Evolutionary conservation across 495 filamentous ascomycete genomes (phyloP).

Genomic region (Tuber brumale): DNA sequence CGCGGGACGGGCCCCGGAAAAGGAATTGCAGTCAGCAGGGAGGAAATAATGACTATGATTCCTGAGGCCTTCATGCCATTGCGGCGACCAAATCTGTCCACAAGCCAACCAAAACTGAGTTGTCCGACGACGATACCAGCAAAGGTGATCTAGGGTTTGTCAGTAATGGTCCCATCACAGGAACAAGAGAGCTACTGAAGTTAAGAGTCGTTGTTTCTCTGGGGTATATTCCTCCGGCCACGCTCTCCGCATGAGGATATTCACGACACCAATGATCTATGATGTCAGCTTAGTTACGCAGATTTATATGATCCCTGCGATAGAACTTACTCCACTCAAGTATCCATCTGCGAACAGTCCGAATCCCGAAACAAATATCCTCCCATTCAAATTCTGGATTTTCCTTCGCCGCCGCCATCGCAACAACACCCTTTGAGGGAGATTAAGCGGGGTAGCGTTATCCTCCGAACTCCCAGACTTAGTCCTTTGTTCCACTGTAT

Average conservation of each 20-base stretch:
- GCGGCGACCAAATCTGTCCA: slow-evolving; percentile 77
- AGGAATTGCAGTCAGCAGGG: slow-evolving; percentile 21
- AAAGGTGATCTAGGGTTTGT: slow-evolving; percentile 58
- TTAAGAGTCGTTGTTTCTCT: slow-evolving; percentile 49
- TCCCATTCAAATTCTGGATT: not conserved
- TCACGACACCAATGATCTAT: slow-evolving; percentile 75
- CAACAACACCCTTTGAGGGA: not conserved
- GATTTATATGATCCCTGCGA: not conserved
- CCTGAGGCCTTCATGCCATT: slow-evolving; percentile 75
- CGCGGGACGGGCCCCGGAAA: not conserved
- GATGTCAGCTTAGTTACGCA: slow-evolving; percentile 3
- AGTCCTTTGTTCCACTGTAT: not conserved
- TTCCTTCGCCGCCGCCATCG: not conserved
- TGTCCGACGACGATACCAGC: slow-evolving; percentile 82
- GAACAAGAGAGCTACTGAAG: slow-evolving; percentile 59
- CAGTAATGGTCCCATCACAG: not conserved
- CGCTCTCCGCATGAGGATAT: slow-evolving; percentile 59
- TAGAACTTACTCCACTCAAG: slow-evolving; percentile 61
- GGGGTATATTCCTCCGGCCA: slow-evolving; percentile 56
- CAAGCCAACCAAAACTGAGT: slow-evolving; percentile 72
- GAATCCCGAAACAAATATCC: slow-evolving; percentile 59
- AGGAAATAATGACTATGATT: slow-evolving; percentile 71
- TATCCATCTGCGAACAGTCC: slow-evolving; percentile 89
- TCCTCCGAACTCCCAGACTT: not conserved
- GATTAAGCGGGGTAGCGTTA: not conserved